Percentiles rank a stretch among this genome's conserved stretches.
Evolutionary conservation across 1,139 yeast species (phyloP).

Genomic region (Pichia cactophila): DNA sequence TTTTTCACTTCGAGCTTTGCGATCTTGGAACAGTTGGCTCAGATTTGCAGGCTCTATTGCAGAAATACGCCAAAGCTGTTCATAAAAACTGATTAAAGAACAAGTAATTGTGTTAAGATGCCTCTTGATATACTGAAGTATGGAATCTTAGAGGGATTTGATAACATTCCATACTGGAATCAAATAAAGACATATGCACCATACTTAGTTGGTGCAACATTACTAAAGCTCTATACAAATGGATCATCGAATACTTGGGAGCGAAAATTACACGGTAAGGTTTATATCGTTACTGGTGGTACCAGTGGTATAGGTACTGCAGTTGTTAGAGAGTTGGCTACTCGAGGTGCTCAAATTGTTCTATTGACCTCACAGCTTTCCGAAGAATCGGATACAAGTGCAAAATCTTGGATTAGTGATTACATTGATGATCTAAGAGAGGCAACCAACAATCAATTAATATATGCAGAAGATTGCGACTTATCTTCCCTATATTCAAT

Average conservation of each 20-base stretch:
- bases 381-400: conserved; percentile 35
- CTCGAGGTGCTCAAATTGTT: conserved; percentile 79
- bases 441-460: conserved; percentile 57
- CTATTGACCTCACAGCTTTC: conserved; percentile 48
- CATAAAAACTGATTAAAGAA: background rate
- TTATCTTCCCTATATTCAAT: conserved; percentile 65
- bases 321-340: conserved; percentile 66
- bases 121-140: conserved; percentile 73
- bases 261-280: conserved; percentile 85
- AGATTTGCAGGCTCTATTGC: too few species aligned
- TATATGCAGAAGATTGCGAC: conserved; percentile 87
- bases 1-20: too few species aligned
- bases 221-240: conserved; percentile 61
- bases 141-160: conserved; percentile 63
- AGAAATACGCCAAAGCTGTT: background rate
- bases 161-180: conserved; percentile 65
- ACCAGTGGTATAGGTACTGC: conserved; percentile 86
- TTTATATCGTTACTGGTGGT: conserved; percentile 78
- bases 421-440: conserved; percentile 72
- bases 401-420: conserved; percentile 58
- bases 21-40: too few species aligned
- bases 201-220: conserved; percentile 36
- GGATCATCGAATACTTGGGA: conserved; percentile 87
- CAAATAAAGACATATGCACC: conserved; percentile 51
- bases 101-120: conserved; percentile 39